A percentile compares a stretch with the other conserved stretches of the same genome.
Conservation (phyloP, 768 basidiomycete genomes). For the Serendipita indica region DNA sequence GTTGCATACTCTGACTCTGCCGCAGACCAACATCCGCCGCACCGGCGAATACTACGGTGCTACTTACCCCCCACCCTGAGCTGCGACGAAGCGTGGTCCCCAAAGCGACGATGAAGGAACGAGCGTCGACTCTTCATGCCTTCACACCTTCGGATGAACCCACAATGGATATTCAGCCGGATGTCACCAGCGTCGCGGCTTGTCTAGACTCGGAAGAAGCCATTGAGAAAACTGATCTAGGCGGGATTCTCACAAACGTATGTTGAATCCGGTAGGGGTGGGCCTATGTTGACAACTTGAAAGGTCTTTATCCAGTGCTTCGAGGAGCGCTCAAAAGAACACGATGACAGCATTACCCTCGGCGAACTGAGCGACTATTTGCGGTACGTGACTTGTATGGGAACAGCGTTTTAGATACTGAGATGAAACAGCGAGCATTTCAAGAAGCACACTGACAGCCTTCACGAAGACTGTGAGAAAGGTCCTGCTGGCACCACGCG, state of each 20-base stretch:
- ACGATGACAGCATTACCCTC: neutral
- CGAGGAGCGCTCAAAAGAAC: neutral
- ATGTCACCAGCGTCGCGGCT: neutral
- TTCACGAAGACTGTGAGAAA: neutral
- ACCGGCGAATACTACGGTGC: neutral
- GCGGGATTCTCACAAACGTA: neutral
- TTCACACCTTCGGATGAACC: neutral
- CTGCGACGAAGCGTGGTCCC: neutral
- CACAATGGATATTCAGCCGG: neutral
- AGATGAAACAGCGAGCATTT: neutral
- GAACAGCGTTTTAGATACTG: neutral
- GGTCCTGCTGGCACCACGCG: neutral
- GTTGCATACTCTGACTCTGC: no score
- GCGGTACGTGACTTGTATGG: neutral
- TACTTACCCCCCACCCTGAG: neutral
- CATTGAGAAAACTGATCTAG: neutral
- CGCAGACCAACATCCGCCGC: neutral
- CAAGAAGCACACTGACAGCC: neutral
- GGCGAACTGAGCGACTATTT: neutral
- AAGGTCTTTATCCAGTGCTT: neutral
- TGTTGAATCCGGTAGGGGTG: neutral
- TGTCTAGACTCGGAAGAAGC: neutral
- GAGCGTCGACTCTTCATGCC: neutral
- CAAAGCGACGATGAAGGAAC: neutral
- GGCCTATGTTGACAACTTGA: neutral